These are phyloP conservation scores for Cystobasidium sp. DNA, from an alignment of 1,284 basidiomycete genomes.

Conservation along the genomic window DNA sequence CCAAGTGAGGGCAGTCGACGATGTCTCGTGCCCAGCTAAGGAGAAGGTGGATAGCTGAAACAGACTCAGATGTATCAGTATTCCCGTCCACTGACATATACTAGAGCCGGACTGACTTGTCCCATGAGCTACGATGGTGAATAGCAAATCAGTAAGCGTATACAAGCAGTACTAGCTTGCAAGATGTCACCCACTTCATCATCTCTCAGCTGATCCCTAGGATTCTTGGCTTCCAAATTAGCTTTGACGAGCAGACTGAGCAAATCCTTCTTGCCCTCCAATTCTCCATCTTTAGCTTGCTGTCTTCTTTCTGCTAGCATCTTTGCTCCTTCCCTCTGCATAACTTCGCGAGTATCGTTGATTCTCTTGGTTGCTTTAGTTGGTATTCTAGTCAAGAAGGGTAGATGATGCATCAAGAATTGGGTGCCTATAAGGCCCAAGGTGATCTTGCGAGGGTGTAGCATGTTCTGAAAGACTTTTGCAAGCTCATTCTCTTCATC, in stretches of 20 bases:
- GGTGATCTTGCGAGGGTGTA: constrained; percentile 14
- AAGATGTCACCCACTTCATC: constrained; percentile 29
- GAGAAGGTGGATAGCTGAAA: constrained; percentile 23
- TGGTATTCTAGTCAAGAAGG: constrained; percentile 16
- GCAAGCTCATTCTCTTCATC: constrained; percentile 28
- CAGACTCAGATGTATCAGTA: neutral
- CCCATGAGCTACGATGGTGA: constrained; percentile 19
- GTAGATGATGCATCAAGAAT: constrained; percentile 7
- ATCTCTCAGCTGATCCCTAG: constrained; percentile 35
- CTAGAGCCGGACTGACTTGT: neutral
- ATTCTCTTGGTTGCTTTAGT: neutral
- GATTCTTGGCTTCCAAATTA: constrained; percentile 22
- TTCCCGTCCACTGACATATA: no score
- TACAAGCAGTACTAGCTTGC: neutral
- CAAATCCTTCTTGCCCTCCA: constrained; percentile 42
- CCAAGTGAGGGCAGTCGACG: constrained; percentile 22
- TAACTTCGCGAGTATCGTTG: neutral
- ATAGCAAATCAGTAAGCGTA: neutral
- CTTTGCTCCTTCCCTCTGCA: constrained; percentile 25
- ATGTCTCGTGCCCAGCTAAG: constrained; percentile 34
- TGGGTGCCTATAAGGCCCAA: neutral
- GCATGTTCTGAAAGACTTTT: constrained; percentile 20
- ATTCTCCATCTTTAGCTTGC: constrained; percentile 17
- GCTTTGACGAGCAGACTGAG: constrained; percentile 43
- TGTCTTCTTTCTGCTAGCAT: constrained; percentile 19